Conservation (phyloP, 192 early-diverging fungal genomes). For the Piromyces finnis region DNA sequence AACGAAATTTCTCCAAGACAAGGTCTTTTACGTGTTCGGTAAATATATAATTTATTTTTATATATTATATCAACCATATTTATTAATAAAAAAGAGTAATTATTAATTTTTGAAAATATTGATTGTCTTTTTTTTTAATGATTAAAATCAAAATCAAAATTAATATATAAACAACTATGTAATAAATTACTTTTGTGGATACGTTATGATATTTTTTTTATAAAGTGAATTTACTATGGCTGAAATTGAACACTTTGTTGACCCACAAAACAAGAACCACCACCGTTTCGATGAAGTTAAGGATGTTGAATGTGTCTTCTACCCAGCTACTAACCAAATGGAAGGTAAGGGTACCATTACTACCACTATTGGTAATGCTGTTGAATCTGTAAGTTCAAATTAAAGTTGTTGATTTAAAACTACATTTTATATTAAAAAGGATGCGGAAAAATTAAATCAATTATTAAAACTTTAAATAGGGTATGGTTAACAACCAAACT, state of each 20-base stretch:
- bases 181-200: too few relatives aligned
- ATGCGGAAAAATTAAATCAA: too few relatives aligned
- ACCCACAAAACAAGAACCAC: slow-evolving; percentile 84
- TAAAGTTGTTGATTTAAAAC: too few relatives aligned
- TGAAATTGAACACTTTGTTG: slow-evolving; percentile 98
- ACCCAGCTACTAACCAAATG: slow-evolving; percentile 59
- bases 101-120: too few relatives aligned
- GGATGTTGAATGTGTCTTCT: slow-evolving; percentile 54
- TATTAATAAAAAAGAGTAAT: too few relatives aligned
- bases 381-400: slow-evolving; percentile 29
- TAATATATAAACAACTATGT: too few relatives aligned
- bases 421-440: too few relatives aligned
- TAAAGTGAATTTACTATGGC: slow-evolving; percentile 91
- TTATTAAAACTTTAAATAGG: neutral
- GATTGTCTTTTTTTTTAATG: too few relatives aligned
- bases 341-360: slow-evolving; percentile 50
- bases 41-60: slow-evolving; percentile 1
- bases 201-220: too few relatives aligned
- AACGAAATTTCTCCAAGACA: slow-evolving; percentile 95
- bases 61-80: too few relatives aligned
- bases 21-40: slow-evolving; percentile 86
- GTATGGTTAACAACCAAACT: slow-evolving; percentile 88
- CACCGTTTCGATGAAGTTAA: slow-evolving; percentile 73
- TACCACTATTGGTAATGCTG: slow-evolving; percentile 82
- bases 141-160: too few relatives aligned